phyloP scores from a whole-genome alignment of 2,329 filamentous ascomycete genomes.

The Cercospora berteroae region DNA sequence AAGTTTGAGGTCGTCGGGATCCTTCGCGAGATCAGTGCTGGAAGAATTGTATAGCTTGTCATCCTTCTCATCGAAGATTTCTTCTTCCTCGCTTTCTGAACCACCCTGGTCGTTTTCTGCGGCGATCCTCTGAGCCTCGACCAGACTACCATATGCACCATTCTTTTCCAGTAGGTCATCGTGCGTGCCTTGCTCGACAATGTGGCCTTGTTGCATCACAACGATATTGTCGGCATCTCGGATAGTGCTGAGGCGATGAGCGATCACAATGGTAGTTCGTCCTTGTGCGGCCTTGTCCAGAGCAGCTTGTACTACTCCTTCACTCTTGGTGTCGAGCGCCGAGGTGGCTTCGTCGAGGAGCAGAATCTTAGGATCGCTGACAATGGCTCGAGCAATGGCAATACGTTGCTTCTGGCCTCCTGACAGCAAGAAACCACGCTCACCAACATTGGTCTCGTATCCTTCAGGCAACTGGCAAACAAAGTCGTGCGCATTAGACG shows the following conservation, averaged over 20 bases:
- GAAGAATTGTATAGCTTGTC: conserved; percentile 29
- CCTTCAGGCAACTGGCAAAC: conserved; percentile 77
- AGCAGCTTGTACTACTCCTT: conserved; percentile 90
- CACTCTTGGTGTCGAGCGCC: conserved; percentile 88
- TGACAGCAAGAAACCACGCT: conserved; percentile 86
- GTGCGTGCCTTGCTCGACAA: conserved; percentile 90
- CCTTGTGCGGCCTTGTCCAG: conserved; percentile 81
- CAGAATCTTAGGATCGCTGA: conserved; percentile 87
- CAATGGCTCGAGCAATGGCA: conserved; percentile 85
- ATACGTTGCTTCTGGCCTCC: conserved; percentile 95
- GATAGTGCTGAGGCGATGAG: conserved; percentile 66
- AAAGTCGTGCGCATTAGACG: conserved; percentile 94
- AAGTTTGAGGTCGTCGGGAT: conserved; percentile 63
- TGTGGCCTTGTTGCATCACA: conserved; percentile 80
- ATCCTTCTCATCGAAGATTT: conserved; percentile 35
- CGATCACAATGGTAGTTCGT: conserved; percentile 92
- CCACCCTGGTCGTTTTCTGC: conserved; percentile 59
- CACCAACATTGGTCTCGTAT: conserved; percentile 93
- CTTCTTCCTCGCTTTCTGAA: conserved; percentile 42
- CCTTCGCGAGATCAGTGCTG: conserved; percentile 43
- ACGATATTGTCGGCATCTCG: conserved; percentile 66
- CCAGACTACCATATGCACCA: conserved; percentile 78
- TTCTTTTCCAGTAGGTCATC: conserved; percentile 68
- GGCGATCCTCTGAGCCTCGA: conserved; percentile 82
- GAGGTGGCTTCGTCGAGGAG: conserved; percentile 94